A percentile compares a stretch with the other conserved stretches of the same genome.
Evolutionary conservation across 768 basidiomycete species (phyloP).

Genomic region (Astraeus odoratus): DNA sequence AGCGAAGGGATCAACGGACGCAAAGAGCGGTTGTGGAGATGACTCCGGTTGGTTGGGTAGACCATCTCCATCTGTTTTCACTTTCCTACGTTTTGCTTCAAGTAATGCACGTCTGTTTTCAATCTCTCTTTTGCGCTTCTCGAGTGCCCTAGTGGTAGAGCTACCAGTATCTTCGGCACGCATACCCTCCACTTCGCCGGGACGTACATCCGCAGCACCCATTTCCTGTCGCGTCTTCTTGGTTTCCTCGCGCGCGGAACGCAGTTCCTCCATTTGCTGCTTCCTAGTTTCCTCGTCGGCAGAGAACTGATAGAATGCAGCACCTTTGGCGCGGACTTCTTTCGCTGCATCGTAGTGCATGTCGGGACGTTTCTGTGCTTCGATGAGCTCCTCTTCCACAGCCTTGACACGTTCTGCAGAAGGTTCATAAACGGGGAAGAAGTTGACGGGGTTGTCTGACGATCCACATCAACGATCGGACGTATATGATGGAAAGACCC

Average conservation of each 20-base stretch:
- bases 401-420: conserved; percentile 72
- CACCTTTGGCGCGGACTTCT: conserved; percentile 85
- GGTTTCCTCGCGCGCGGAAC: conserved; percentile 62
- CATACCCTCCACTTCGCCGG: conserved; percentile 80
- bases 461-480: conserved; percentile 4
- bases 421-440: conserved; percentile 86
- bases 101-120: conserved; percentile 56
- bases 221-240: conserved; percentile 49
- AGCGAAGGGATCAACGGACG: conserved; percentile 41
- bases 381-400: conserved; percentile 62
- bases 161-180: conserved; percentile 27
- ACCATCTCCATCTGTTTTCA: conserved; percentile 15
- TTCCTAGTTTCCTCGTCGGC: conserved; percentile 72
- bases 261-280: conserved; percentile 80
- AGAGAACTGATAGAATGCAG: conserved; percentile 90
- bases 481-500: background rate
- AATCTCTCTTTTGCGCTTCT: conserved; percentile 68
- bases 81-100: conserved; percentile 64
- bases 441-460: conserved; percentile 74
- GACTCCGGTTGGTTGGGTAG: background rate
- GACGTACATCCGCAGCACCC: conserved; percentile 53
- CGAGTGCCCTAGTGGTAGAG: conserved; percentile 43
- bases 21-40: background rate
- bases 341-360: conserved; percentile 75
- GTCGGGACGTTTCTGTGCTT: conserved; percentile 61